phyloP scores from a whole-genome alignment of 2,329 filamentous ascomycete species.

The Diatrype stigma region DNA sequence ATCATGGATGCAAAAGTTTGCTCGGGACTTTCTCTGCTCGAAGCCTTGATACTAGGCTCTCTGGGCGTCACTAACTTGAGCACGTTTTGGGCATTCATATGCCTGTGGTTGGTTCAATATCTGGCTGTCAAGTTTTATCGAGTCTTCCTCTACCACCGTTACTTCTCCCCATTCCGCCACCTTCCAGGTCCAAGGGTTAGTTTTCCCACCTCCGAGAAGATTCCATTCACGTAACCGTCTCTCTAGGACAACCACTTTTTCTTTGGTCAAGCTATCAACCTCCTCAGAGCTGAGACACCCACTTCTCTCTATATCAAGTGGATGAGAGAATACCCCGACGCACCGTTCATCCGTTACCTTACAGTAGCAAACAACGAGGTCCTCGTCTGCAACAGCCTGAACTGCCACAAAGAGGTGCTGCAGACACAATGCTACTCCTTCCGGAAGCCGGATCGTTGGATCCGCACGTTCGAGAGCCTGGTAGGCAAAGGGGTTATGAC shows the following conservation, averaged over 20 bases:
- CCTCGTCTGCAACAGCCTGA: constrained; percentile 21
- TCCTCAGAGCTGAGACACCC: constrained; percentile 13
- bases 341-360: constrained; percentile 25
- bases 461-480: constrained; percentile 7
- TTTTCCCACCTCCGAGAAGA: not conserved
- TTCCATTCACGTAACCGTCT: not conserved
- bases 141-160: constrained; percentile 13
- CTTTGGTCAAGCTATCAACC: constrained; percentile 16
- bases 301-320: constrained; percentile 18
- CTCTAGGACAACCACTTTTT: constrained; percentile 18
- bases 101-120: constrained; percentile 11
- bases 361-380: constrained; percentile 23
- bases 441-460: constrained; percentile 9
- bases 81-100: not conserved
- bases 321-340: constrained; percentile 22
- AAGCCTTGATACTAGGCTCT: not conserved
- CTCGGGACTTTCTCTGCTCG: not conserved
- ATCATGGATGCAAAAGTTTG: not conserved
- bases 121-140: constrained; percentile 10
- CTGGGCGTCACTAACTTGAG: not conserved
- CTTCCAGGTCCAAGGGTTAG: constrained; percentile 13
- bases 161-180: constrained; percentile 15
- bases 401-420: constrained; percentile 24
- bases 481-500: constrained; percentile 8
- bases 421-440: constrained; percentile 24